Evolutionary conservation across 192 early-diverging fungal species (phyloP).

Genomic region (Umbelopsis sp.): DNA sequence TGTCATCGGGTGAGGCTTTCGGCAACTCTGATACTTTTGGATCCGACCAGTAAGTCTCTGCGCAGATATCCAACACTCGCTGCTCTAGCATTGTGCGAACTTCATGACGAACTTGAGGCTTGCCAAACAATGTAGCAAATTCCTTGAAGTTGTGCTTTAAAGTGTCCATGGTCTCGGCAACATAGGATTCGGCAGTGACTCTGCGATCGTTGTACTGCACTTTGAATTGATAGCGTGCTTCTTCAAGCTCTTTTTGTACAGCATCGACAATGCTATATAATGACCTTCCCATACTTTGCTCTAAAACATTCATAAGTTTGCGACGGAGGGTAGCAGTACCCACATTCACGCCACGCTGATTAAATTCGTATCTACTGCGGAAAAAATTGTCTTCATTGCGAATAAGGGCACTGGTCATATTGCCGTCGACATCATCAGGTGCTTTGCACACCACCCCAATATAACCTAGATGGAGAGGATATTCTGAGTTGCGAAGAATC

Average conservation of each 20-base stretch:
- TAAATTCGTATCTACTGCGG: slow-evolving; percentile 55
- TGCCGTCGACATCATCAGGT: slow-evolving; percentile 37
- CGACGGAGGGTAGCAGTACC: slow-evolving; percentile 87
- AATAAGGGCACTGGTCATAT: slow-evolving; percentile 57
- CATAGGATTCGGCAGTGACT: slow-evolving; percentile 95
- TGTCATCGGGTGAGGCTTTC: slow-evolving; percentile 60
- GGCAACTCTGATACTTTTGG: slow-evolving; percentile 68
- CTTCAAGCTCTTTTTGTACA: slow-evolving; percentile 93
- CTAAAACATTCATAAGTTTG: slow-evolving; percentile 87
- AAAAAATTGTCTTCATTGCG: slow-evolving; percentile 61
- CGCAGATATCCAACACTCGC: slow-evolving; percentile 87
- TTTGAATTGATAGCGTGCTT: slow-evolving; percentile 97
- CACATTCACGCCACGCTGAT: slow-evolving; percentile 71
- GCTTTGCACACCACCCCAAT: slow-evolving; percentile 94
- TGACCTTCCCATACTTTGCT: slow-evolving; percentile 87
- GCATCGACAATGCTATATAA: slow-evolving; percentile 85
- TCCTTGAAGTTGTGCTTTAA: slow-evolving; percentile 95
- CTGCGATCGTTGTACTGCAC: slow-evolving; percentile 97
- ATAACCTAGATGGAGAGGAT: slow-evolving; percentile 93
- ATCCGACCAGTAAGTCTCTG: slow-evolving; percentile 91
- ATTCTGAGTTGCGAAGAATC: slow-evolving; percentile 89
- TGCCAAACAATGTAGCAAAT: slow-evolving; percentile 90
- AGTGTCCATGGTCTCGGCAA: slow-evolving; percentile 90
- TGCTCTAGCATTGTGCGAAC: slow-evolving; percentile 92
- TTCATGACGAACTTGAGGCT: slow-evolving; percentile 90